Base-by-base conservation (phyloP, 805 yeast species). In the Saturnispora galanensis region DNA sequence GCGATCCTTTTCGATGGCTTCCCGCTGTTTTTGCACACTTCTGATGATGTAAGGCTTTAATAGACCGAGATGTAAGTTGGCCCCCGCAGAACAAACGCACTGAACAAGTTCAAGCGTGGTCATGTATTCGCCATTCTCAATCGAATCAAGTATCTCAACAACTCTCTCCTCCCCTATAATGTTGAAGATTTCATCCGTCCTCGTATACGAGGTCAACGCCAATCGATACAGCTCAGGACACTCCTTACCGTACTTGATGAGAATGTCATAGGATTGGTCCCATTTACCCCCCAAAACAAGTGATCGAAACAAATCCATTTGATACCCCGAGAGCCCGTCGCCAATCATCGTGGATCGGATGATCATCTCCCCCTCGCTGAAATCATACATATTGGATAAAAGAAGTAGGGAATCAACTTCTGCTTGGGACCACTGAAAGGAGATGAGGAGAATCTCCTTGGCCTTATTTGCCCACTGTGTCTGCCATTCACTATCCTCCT, bases 391-490 rank as follows among this genome's bases (percentile, higher is more conserved):
- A 49, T 76, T 83, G 1, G 84, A 74, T 3, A 80, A 56, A 15
- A 81, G 61, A 6, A 79, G 61, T 16, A 84, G 64, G 2, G 76
- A 67, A 12, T 77, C 71, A 29, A 72, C 68, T 49, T 81, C 85
- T 31, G 83, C 66, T 4, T 75, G 59, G 4, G 67, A 60, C 46
- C 75, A 67, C 44, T 76, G 36, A 12, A 28, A 21, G 28, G 59
- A 68, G 9, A 65, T 62, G 10, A 67, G 54, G 1, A 80, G 66
- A 31, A 90, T 64, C 0, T 53, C 50, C 28, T 64, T 60, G 0
- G 96, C 95, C 50, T 84, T 86, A 0, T 52, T 47, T 38, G 70
- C 70, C 96, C 96, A 89, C 2, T 52, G 52, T 42, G 63, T 63
- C 10, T 60, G 63, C n/a, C 63, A 69, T 2, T 53, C 56, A 1